phyloP scores from a whole-genome alignment of 495 filamentous ascomycete genomes.

The Xylaria grammica region DNA sequence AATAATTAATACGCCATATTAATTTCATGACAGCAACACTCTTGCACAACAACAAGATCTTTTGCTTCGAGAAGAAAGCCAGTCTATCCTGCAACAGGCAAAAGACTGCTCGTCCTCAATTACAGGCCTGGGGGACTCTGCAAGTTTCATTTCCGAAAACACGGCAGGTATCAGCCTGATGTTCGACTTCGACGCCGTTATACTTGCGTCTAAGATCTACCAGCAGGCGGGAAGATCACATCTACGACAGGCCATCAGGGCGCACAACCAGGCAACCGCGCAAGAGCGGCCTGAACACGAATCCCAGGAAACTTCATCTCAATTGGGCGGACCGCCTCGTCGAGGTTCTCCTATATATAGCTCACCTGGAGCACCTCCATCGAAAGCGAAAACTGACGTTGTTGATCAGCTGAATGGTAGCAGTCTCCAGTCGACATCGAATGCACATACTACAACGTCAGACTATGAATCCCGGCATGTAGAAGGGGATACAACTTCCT shows the following conservation, averaged over 20 bases:
- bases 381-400: neutral
- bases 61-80: constrained; percentile 6
- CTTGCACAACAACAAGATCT: constrained; percentile 15
- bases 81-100: constrained; percentile 11
- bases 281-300: neutral
- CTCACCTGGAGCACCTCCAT: neutral
- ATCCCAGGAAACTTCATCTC: neutral
- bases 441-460: neutral
- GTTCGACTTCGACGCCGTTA: constrained; percentile 20
- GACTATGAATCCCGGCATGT: no score
- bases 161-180: constrained; percentile 5
- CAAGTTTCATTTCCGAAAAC: constrained; percentile 13
- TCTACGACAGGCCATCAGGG: constrained; percentile 12
- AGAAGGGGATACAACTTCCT: no score
- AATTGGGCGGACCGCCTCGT: neutral
- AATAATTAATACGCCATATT: neutral
- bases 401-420: no score
- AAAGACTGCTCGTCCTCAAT: constrained; percentile 11
- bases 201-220: constrained; percentile 14
- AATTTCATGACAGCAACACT: constrained; percentile 7
- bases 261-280: neutral
- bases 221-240: constrained; percentile 11
- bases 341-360: neutral
- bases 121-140: neutral
- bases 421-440: neutral